A percentile compares a stretch with the other conserved stretches of the same genome.
These are phyloP conservation scores for Brasenia schreberi DNA, from an alignment of 164 flowering plant species.

Conservation along the genomic window DNA sequence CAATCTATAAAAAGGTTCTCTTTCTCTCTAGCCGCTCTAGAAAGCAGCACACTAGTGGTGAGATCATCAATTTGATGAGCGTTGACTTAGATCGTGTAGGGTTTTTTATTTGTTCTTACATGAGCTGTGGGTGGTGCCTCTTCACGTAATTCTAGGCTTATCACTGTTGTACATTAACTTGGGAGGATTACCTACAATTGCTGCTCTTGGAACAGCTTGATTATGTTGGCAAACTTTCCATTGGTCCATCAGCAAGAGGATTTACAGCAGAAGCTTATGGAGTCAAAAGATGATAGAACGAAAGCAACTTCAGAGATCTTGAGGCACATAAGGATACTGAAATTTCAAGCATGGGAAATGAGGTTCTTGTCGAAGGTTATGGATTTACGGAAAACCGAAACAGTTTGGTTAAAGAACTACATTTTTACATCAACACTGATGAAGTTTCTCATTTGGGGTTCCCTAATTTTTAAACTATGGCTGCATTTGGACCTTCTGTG, in stretches of 20 bases:
- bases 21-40: slow-evolving; percentile 9
- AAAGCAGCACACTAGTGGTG: slow-evolving; percentile 1
- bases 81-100: not conserved
- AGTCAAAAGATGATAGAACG: slow-evolving; percentile 38
- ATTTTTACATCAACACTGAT: slow-evolving; percentile 23
- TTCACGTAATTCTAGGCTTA: slow-evolving; percentile 29
- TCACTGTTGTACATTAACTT: slow-evolving; percentile 23
- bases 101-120: not conserved
- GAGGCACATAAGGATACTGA: slow-evolving; percentile 45
- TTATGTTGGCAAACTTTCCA: slow-evolving; percentile 37
- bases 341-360: slow-evolving; percentile 57
- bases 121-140: slow-evolving; percentile 2
- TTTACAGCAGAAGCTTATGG: slow-evolving; percentile 36
- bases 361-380: slow-evolving; percentile 33
- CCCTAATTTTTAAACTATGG: slow-evolving; percentile 40
- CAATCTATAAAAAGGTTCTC: slow-evolving; percentile 8
- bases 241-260: slow-evolving; percentile 26
- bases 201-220: slow-evolving; percentile 22
- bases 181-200: slow-evolving; percentile 19
- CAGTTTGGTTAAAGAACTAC: slow-evolving; percentile 25
- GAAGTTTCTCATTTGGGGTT: slow-evolving; percentile 24
- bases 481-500: slow-evolving; percentile 32
- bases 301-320: slow-evolving; percentile 38
- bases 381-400: slow-evolving; percentile 24
- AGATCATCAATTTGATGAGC: slow-evolving; percentile 1